These are phyloP conservation scores for Penstemon barbatus DNA, from an alignment of 257 asterid genomes.

Conservation along the genomic window DNA sequence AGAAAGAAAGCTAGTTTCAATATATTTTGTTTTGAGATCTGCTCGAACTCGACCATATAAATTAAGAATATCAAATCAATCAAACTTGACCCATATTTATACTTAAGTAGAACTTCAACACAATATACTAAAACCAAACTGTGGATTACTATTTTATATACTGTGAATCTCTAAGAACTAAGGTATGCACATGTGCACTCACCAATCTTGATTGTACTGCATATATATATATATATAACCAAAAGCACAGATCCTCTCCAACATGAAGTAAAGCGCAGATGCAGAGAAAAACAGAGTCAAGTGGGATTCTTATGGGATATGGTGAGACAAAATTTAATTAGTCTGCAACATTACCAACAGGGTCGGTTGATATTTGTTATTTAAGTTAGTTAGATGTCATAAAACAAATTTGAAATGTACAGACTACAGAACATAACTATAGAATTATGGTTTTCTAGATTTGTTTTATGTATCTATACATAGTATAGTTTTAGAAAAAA, in stretches of 20 bases:
- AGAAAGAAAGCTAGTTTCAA: too few species aligned
- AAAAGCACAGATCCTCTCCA: background rate
- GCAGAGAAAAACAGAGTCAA: background rate
- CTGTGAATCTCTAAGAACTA: background rate
- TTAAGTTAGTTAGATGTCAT: background rate
- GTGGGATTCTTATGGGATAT: background rate
- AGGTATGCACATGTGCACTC: background rate
- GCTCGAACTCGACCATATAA: too few species aligned
- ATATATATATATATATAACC: background rate
- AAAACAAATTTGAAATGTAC: background rate
- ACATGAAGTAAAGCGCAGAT: constrained; percentile 1
- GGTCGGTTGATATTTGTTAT: background rate
- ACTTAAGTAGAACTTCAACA: too few species aligned
- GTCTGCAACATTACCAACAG: background rate
- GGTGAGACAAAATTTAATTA: background rate
- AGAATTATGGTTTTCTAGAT: too few species aligned
- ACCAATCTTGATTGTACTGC: constrained; percentile 2
- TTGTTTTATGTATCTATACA: too few species aligned
- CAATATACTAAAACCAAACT: too few species aligned
- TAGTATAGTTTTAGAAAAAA: too few species aligned
- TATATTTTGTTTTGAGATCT: too few species aligned
- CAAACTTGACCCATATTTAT: too few species aligned
- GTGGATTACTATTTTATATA: too few species aligned
- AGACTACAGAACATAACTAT: too few species aligned
- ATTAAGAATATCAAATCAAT: too few species aligned